These are phyloP conservation scores for Botrytis fragariae DNA, from an alignment of 2,329 filamentous ascomycete species.

Conservation along the genomic window DNA sequence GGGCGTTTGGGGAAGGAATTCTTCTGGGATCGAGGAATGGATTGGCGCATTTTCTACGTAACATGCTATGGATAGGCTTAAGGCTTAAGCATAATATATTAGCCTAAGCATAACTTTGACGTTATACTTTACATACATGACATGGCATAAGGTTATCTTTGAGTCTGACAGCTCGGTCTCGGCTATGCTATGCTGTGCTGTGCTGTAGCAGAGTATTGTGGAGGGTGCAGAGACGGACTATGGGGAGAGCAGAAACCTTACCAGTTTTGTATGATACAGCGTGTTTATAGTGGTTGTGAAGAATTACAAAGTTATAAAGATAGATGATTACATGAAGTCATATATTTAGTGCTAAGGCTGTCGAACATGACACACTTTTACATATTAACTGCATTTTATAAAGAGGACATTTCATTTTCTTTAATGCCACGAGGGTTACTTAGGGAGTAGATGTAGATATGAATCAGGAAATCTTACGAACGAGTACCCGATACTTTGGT, in stretches of 20 bases:
- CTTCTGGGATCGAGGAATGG: not conserved
- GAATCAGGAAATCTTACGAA: not conserved
- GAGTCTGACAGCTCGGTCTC: not conserved
- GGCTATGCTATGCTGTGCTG: not conserved
- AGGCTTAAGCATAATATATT: slow-evolving; percentile 4
- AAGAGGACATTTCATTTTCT: not conserved
- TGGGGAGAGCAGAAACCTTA: not conserved
- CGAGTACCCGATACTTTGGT: not conserved
- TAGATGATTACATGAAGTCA: not conserved
- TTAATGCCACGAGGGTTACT: not conserved
- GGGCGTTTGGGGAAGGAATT: slow-evolving; percentile 9
- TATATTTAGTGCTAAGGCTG: not conserved
- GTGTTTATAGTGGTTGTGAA: not conserved
- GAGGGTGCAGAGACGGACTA: not conserved
- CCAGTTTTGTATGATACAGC: not conserved
- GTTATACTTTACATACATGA: not conserved
- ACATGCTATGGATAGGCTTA: not conserved
- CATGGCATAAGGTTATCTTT: not conserved
- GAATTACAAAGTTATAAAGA: not conserved
- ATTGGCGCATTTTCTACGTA: slow-evolving; percentile 9
- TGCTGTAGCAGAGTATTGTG: not conserved
- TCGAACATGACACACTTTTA: not conserved
- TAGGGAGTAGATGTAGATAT: not conserved
- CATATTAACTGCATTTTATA: not conserved
- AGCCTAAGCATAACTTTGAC: not conserved